Conservation (phyloP, 768 basidiomycete species). For the Tylopilus felleus region DNA sequence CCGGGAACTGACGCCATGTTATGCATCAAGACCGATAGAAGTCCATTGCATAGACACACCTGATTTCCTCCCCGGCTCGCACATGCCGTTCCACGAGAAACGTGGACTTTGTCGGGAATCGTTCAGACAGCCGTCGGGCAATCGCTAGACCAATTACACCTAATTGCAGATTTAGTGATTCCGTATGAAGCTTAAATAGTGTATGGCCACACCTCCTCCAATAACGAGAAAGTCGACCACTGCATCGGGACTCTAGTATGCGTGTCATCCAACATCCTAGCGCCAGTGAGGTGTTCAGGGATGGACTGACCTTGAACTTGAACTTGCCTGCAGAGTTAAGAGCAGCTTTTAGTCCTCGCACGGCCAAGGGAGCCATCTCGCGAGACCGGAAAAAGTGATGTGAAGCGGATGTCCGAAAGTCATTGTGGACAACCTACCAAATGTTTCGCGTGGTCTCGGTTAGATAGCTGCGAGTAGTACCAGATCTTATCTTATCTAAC, state of each 20-base stretch:
- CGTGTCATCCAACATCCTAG: neutral
- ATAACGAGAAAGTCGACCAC: constrained; percentile 82
- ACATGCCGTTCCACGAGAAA: constrained; percentile 78
- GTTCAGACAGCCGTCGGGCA: constrained; percentile 65
- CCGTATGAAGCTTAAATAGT: neutral
- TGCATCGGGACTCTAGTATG: constrained; percentile 56
- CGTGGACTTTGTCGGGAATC: constrained; percentile 66
- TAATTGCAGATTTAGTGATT: constrained; percentile 23
- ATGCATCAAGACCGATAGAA: neutral
- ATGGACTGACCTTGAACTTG: constrained; percentile 54
- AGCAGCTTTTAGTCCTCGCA: constrained; percentile 54
- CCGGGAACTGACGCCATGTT: constrained; percentile 56
- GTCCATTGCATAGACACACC: constrained; percentile 38
- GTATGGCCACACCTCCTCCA: constrained; percentile 63
- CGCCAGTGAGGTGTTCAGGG: neutral
- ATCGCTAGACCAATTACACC: constrained; percentile 86
- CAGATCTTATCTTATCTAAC: constrained; percentile 21
- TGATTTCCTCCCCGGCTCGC: constrained; percentile 81
- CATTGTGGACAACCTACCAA: too few species aligned
- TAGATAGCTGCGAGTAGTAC: constrained; percentile 1
- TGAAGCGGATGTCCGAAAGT: neutral
- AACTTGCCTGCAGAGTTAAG: constrained; percentile 59
- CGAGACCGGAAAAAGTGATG: neutral
- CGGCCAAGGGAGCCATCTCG: constrained; percentile 30
- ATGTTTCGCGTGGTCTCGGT: neutral